Conservation (phyloP, 1,139 yeast species). For the Blastobotrys aristatus region DNA sequence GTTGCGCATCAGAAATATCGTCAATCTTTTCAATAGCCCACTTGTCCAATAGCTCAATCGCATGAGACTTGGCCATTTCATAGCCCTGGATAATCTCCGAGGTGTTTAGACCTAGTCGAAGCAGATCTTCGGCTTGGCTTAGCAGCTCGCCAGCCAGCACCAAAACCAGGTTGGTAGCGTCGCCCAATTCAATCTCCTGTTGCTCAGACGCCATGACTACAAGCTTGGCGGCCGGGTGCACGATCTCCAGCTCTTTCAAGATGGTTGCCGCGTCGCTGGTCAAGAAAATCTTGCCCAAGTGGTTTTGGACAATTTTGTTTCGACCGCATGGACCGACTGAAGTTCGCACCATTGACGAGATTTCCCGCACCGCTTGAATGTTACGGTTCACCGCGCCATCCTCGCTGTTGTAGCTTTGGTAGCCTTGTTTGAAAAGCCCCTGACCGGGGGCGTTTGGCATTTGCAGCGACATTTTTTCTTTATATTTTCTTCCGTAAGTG, state of each 20-base stretch:
- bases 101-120: slow-evolving; percentile 81
- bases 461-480: slow-evolving; percentile 65
- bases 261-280: slow-evolving; percentile 98
- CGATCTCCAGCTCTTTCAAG: slow-evolving; percentile 86
- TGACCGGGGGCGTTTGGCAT: slow-evolving; percentile 91
- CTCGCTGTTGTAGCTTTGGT: slow-evolving; percentile 76
- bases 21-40: slow-evolving; percentile 60
- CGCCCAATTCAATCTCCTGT: slow-evolving; percentile 89
- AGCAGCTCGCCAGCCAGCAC: slow-evolving; percentile 88
- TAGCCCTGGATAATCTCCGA: slow-evolving; percentile 89
- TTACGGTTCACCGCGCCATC: slow-evolving; percentile 95
- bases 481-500: background rate
- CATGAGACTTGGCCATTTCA: slow-evolving; percentile 72
- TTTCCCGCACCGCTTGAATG: slow-evolving; percentile 90
- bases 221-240: slow-evolving; percentile 95
- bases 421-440: slow-evolving; percentile 95
- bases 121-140: slow-evolving; percentile 74
- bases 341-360: slow-evolving; percentile 84
- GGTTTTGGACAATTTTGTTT: slow-evolving; percentile 90
- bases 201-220: slow-evolving; percentile 96
- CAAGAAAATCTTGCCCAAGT: slow-evolving; percentile 72
- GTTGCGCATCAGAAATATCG: slow-evolving; percentile 49
- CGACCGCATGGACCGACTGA: slow-evolving; percentile 98
- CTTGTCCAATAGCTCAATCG: slow-evolving; percentile 57
- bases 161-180: slow-evolving; percentile 65